Percentiles rank a stretch among this genome's conserved stretches.
Evolutionary conservation across 2,329 filamentous ascomycete genomes (phyloP).

Genomic region (Fusarium sacchari): DNA sequence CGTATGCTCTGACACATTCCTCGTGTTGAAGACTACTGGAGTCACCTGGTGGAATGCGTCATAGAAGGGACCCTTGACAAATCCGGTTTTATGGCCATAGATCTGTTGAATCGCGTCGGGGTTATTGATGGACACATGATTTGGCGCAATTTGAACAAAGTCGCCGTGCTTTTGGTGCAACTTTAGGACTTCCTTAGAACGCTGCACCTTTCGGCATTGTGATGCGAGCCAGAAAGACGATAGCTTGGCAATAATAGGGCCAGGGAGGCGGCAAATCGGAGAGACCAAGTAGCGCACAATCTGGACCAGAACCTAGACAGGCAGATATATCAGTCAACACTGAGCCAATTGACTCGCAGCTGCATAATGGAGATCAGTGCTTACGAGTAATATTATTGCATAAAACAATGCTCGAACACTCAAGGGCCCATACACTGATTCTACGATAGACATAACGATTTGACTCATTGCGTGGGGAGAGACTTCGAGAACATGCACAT

Average conservation of each 20-base stretch:
- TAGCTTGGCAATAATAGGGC: background rate
- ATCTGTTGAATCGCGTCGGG: background rate
- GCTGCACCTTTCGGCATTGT: background rate
- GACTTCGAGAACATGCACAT: background rate
- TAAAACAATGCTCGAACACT: background rate
- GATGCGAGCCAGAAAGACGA: background rate
- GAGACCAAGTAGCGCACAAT: background rate
- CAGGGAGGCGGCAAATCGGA: background rate
- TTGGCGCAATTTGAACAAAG: background rate
- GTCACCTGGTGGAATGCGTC: background rate
- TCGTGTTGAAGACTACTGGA: background rate
- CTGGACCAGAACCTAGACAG: background rate
- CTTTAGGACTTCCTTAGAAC: background rate
- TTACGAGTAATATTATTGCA: background rate
- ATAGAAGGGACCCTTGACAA: background rate
- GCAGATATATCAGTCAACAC: background rate
- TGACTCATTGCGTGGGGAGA: background rate
- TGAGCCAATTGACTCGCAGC: background rate
- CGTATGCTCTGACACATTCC: background rate
- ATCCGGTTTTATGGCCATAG: background rate
- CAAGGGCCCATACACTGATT: too few relatives aligned
- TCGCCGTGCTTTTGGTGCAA: background rate
- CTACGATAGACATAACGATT: background rate
- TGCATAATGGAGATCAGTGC: fast-evolving
- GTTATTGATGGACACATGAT: background rate